Percentiles rank a stretch among this genome's conserved stretches.
Conservation (phyloP, 2,329 filamentous ascomycete species). For the Botrytis sinoallii region DNA sequence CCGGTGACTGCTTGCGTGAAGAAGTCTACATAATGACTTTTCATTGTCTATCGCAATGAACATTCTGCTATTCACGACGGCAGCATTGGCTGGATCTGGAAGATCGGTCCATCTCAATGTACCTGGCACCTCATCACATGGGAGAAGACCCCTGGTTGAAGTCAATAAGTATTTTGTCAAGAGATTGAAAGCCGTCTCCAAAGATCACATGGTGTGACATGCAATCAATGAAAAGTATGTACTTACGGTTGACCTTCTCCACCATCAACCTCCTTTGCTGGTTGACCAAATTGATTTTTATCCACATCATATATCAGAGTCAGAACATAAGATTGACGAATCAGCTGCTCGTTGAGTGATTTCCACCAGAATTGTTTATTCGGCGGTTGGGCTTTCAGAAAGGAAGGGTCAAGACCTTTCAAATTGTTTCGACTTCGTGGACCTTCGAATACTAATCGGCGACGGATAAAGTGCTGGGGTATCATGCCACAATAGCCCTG, state of each 20-base stretch:
- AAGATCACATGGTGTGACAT: neutral
- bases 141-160: neutral
- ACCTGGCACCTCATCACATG: slow-evolving; percentile 43
- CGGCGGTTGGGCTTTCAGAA: slow-evolving; percentile 27
- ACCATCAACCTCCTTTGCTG: slow-evolving; percentile 26
- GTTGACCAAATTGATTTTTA: slow-evolving; percentile 47
- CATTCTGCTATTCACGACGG: slow-evolving; percentile 34
- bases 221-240: neutral
- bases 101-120: slow-evolving; percentile 58
- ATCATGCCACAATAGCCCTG: slow-evolving; percentile 57
- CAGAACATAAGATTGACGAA: slow-evolving; percentile 55
- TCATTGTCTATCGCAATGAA: slow-evolving; percentile 35
- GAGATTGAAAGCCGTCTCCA: neutral
- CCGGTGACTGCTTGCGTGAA: slow-evolving; percentile 54
- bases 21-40: slow-evolving; percentile 45
- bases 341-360: slow-evolving; percentile 53
- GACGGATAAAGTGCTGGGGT: slow-evolving; percentile 48
- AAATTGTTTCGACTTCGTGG: slow-evolving; percentile 41
- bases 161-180: neutral
- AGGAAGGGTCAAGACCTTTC: slow-evolving; percentile 28
- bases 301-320: slow-evolving; percentile 54
- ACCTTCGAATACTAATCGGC: slow-evolving; percentile 51
- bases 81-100: slow-evolving; percentile 48
- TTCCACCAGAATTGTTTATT: slow-evolving; percentile 43
- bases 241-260: slow-evolving; percentile 24